These are phyloP conservation scores for Malassezia obtusa DNA, from an alignment of 1,284 basidiomycete genomes.

Conservation along the genomic window DNA sequence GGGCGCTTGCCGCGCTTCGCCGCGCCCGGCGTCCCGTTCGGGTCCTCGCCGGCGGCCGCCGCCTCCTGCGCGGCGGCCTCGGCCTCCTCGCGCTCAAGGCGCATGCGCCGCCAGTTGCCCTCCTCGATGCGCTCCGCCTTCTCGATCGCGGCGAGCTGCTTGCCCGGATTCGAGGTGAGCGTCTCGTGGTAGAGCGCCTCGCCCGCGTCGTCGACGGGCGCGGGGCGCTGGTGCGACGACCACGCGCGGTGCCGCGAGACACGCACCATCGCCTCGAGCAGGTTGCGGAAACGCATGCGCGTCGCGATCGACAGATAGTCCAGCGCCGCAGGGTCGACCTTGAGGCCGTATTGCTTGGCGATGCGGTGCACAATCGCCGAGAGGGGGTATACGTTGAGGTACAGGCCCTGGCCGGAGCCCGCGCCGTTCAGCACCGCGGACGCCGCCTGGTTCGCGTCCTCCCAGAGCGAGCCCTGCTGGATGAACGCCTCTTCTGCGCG, in stretches of 20 bases:
- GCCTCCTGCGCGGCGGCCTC: constrained; percentile 25
- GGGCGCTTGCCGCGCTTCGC: constrained; percentile 31
- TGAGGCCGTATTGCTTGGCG: constrained; percentile 25
- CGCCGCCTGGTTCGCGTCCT: constrained; percentile 18
- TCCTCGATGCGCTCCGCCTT: constrained; percentile 40
- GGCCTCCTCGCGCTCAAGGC: constrained; percentile 32
- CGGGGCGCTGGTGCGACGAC: constrained; percentile 37
- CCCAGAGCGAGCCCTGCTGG: constrained; percentile 23
- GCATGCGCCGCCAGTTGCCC: constrained; percentile 26
- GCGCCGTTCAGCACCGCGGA: constrained; percentile 14
- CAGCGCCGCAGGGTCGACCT: constrained; percentile 41
- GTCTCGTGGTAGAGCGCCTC: constrained; percentile 37
- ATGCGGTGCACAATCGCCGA: constrained; percentile 37
- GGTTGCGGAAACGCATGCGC: constrained; percentile 35
- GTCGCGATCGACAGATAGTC: constrained; percentile 42
- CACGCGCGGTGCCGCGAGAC: constrained; percentile 41
- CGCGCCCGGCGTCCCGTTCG: constrained; percentile 11
- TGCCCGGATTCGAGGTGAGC: constrained; percentile 30
- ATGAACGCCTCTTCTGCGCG: constrained; percentile 40
- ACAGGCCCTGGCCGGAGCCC: constrained; percentile 28
- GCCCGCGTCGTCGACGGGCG: constrained; percentile 26
- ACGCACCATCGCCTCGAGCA: constrained; percentile 41
- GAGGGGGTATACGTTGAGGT: constrained; percentile 35
- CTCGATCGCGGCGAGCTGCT: constrained; percentile 43
- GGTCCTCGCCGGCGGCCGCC: constrained; percentile 21